phyloP scores from a whole-genome alignment of 2,329 filamentous ascomycete genomes.

The Uncinocarpus reesii region DNA sequence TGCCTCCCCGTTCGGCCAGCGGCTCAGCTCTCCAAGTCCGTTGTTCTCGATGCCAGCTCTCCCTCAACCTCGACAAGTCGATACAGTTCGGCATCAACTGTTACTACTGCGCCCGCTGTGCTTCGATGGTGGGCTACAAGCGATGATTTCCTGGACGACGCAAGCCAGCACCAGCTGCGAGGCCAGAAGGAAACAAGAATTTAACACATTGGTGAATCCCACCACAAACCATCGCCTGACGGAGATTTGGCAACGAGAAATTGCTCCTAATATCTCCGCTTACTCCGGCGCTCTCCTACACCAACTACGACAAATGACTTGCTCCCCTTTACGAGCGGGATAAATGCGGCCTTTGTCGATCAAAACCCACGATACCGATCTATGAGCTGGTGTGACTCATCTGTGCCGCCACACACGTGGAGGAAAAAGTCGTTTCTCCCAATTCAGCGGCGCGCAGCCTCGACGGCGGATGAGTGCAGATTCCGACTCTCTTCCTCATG shows the following conservation, averaged over 20 bases:
- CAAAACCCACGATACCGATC: background rate
- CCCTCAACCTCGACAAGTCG: constrained; percentile 35
- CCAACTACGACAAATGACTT: no score
- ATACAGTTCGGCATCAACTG: constrained; percentile 42
- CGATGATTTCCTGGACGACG: no score
- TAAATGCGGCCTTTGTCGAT: no score
- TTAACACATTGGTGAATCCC: no score
- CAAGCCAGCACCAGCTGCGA: no score
- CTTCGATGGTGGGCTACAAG: constrained; percentile 36
- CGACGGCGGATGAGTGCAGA: background rate
- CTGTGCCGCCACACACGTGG: no score
- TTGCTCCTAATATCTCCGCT: no score
- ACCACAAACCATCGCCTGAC: no score
- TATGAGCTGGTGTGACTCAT: background rate
- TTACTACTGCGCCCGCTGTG: constrained; percentile 41
- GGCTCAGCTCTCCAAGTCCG: constrained; percentile 27
- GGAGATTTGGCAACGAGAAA: no score
- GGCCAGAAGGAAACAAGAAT: background rate
- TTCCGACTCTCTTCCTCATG: background rate
- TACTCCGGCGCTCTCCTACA: no score
- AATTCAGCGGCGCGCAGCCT: background rate
- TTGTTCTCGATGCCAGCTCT: constrained; percentile 41
- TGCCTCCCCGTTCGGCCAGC: constrained; percentile 20
- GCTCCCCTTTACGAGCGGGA: no score
- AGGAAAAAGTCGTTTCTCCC: background rate